Conservation (phyloP, 2,329 filamentous ascomycete species). For the Ramularia collo-cygni region DNA sequence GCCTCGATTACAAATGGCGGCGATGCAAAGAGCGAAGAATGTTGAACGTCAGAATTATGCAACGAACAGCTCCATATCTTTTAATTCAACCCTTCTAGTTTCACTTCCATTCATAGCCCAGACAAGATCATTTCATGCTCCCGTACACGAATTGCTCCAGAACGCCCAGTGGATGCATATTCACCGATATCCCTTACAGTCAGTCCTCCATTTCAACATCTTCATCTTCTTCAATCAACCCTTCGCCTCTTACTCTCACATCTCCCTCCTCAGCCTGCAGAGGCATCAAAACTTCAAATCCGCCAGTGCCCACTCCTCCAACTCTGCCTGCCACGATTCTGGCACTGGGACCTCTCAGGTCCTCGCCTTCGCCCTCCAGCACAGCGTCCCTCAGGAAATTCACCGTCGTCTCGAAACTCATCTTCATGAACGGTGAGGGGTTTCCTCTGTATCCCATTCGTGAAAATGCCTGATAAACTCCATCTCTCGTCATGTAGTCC, state of each 20-base stretch:
- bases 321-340: conserved; percentile 81
- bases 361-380: conserved; percentile 82
- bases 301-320: conserved; percentile 78
- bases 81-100: too few species aligned
- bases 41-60: too few species aligned
- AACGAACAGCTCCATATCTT: too few species aligned
- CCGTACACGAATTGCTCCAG: too few species aligned
- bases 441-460: conserved; percentile 80
- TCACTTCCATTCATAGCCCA: too few species aligned
- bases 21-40: too few species aligned
- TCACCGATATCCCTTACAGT: too few species aligned
- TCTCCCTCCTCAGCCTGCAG: conserved; percentile 9
- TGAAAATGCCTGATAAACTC: conserved; percentile 85
- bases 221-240: too few species aligned
- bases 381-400: conserved; percentile 90
- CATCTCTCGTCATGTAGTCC: conserved; percentile 94
- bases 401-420: conserved; percentile 98
- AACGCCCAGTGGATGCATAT: too few species aligned
- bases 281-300: conserved; percentile 72
- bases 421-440: conserved; percentile 91
- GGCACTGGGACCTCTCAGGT: conserved; percentile 75
- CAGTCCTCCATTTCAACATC: conserved; percentile 4
- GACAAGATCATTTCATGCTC: too few species aligned
- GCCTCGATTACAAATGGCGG: too few species aligned
- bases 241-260: conserved; percentile 4